Evolutionary conservation across 768 basidiomycete species (phyloP), one percentile per base, ranked within the genome.

Genomic region (Boletellus ananiceps): DNA sequence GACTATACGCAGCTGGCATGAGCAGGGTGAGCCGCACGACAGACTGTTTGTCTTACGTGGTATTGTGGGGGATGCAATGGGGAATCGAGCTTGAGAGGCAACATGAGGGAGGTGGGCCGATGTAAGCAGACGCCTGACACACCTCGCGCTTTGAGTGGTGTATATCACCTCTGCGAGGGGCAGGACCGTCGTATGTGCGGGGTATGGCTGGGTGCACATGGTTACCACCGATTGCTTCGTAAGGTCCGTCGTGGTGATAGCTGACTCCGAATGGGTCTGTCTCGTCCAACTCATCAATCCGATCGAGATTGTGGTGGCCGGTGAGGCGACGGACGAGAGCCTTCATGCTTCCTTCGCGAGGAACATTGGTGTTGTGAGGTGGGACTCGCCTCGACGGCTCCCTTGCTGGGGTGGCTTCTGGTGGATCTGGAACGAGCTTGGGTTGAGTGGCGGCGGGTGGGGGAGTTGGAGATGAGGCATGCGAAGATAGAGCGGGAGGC

Each of bases 231-330:
- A 78, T 74, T 2, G 77, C 84, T 60, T 90, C 85, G 58, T 89
- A 91, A n/a, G 86, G 86, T 0, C 86, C 83, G 29, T 71, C 72
- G 57, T 89, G 86, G 61, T 89, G 88, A 53, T 84, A 68, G 15
- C 73, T 65, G 8, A 74, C 51, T 4, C 87, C 87, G 50, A 82
- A 73, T 2, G 87, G 86, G 63, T 82, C 84, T 6, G 80, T 79
- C 62, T 87, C 85, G 62, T 90, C 88, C 31, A 90, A 67, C 64
- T 88, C 84, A 61, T 91, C 88, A 52, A 91, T 84, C 27, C 75
- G 74, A 68, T 89, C 88, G 44, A 89, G 73, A 60, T 51, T 52
- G 55, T 38, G 62, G 54, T 42, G 60, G 29, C 38, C 49, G 35
- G 65, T 63, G 15, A 69, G 41, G 8, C 56, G 59, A 31, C 55